phyloP scores from a whole-genome alignment of 305 asterid genomes.

The Solanum aculeatissimum region DNA sequence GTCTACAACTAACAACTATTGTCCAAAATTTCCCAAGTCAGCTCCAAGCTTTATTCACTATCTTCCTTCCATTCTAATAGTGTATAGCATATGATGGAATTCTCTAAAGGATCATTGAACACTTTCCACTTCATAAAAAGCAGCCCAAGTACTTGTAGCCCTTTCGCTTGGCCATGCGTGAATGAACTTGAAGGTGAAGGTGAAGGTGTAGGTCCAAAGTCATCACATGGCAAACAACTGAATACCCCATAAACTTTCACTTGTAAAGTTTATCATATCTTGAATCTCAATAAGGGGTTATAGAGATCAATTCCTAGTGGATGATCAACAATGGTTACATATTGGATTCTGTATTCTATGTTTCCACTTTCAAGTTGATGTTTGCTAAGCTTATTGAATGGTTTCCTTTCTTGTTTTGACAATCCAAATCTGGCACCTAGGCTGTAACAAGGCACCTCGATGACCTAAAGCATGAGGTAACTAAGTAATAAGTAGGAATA shows the following conservation, averaged over 20 bases:
- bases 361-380: constrained; percentile 72
- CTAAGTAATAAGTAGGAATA: background rate
- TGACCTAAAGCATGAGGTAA: background rate
- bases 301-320: constrained; percentile 68
- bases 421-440: background rate
- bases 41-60: background rate
- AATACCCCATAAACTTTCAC: background rate
- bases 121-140: background rate
- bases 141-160: background rate
- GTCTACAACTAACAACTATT: background rate
- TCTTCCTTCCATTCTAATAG: background rate
- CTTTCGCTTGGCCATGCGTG: background rate
- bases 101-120: background rate
- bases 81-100: background rate
- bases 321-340: constrained; percentile 93
- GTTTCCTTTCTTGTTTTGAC: background rate
- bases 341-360: constrained; percentile 88
- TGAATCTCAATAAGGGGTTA: constrained; percentile 70
- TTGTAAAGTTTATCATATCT: background rate
- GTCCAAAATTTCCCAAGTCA: background rate
- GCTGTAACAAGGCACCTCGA: background rate
- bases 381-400: constrained; percentile 80
- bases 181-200: background rate
- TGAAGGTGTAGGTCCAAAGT: background rate
- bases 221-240: background rate